These are phyloP conservation scores for Knoxia roxburghii DNA, from an alignment of 257 asterid genomes.

Conservation along the genomic window DNA sequence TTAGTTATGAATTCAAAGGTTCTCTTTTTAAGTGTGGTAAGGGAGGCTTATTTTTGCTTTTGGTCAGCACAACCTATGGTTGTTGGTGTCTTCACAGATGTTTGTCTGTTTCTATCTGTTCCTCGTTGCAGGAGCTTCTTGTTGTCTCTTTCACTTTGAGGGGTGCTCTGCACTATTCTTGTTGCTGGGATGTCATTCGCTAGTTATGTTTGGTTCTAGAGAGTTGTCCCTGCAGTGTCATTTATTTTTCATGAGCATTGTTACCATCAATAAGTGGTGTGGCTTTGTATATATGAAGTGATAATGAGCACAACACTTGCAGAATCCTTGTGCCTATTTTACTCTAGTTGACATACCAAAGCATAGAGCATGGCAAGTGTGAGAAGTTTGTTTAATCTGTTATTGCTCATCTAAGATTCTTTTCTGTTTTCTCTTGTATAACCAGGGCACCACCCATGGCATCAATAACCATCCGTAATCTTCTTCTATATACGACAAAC, in stretches of 20 bases:
- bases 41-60: background rate
- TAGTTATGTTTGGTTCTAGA: background rate
- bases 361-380: background rate
- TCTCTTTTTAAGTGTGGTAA: background rate
- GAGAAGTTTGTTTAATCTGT: conserved; percentile 16
- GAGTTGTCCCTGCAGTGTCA: background rate
- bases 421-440: conserved; percentile 16
- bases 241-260: conserved; percentile 3
- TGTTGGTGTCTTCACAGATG: background rate
- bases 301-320: background rate
- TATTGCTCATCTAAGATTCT: conserved; percentile 12
- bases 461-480: conserved; percentile 88
- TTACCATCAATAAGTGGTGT: background rate
- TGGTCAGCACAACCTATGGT: background rate
- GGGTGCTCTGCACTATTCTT: background rate
- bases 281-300: background rate
- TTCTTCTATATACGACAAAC: conserved; percentile 83
- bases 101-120: background rate
- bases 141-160: background rate
- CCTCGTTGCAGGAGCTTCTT: conserved; percentile 6
- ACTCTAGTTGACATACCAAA: background rate
- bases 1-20: background rate
- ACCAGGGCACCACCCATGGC: conserved; percentile 99
- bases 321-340: background rate
- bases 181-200: background rate